phyloP scores from a whole-genome alignment of 345 rosid species.

The Syzygium grande region DNA sequence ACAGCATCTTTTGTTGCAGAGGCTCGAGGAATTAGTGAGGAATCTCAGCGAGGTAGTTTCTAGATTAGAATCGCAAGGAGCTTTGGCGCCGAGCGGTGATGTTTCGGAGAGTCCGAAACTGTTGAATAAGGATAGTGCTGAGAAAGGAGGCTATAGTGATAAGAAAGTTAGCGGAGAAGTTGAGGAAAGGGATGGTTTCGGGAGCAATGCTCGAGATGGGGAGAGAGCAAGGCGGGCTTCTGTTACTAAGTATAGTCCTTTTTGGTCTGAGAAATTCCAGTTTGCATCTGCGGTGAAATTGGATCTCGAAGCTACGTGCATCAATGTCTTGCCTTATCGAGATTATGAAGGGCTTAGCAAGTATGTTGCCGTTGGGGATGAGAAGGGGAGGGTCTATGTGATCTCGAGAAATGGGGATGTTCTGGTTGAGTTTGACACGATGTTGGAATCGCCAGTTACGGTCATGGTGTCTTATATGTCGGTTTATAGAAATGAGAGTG shows the following conservation, averaged over 20 bases:
- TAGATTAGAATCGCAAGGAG: slow-evolving; percentile 45
- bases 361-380: slow-evolving; percentile 89
- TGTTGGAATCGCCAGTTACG: slow-evolving; percentile 46
- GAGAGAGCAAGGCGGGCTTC: slow-evolving; percentile 39
- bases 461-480: slow-evolving; percentile 77
- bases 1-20: slow-evolving; percentile 36
- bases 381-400: slow-evolving; percentile 63
- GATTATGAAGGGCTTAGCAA: slow-evolving; percentile 77
- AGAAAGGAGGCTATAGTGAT: background rate
- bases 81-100: background rate
- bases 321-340: slow-evolving; percentile 68
- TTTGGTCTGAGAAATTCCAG: slow-evolving; percentile 89
- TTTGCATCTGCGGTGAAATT: slow-evolving; percentile 81
- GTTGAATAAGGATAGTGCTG: slow-evolving; percentile 1
- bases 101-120: background rate
- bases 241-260: slow-evolving; percentile 59
- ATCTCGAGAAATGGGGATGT: slow-evolving; percentile 79
- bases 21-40: slow-evolving; percentile 66
- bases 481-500: slow-evolving; percentile 65
- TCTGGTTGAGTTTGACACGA: slow-evolving; percentile 47
- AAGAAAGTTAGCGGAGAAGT: slow-evolving; percentile 4
- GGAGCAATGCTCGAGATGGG: slow-evolving; percentile 12
- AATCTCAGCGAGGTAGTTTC: slow-evolving; percentile 61
- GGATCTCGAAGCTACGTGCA: slow-evolving; percentile 53
- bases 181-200: slow-evolving; percentile 3